Evolutionary conservation across 2,329 filamentous ascomycete genomes (phyloP).

Genomic region (Aspergillus sp.): DNA sequence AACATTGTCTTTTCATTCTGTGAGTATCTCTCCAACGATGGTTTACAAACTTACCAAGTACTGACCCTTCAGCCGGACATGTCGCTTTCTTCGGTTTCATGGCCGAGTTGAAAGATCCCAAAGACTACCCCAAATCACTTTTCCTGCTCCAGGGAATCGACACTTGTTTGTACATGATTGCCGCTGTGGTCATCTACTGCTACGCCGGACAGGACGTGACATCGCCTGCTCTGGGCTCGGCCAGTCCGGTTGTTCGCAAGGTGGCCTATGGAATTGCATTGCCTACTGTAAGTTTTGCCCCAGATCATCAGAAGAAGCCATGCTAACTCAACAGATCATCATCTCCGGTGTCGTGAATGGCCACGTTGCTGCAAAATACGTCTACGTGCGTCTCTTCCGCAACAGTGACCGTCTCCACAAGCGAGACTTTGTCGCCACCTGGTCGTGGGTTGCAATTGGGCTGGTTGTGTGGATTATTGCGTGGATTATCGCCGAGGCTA

Average conservation of each 20-base stretch:
- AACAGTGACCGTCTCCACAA: constrained; percentile 50
- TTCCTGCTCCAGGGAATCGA: constrained; percentile 54
- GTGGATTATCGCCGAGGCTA: constrained; percentile 62
- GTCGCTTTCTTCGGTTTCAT: constrained; percentile 64
- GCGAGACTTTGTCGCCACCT: constrained; percentile 43
- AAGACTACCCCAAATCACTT: constrained; percentile 57
- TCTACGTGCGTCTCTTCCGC: constrained; percentile 59
- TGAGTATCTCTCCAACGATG: constrained; percentile 32
- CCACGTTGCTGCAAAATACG: constrained; percentile 59
- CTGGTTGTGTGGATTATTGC: constrained; percentile 53
- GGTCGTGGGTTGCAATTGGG: constrained; percentile 55
- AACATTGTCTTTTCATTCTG: constrained; percentile 68
- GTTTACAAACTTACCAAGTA: constrained; percentile 46
- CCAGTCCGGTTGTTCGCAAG: constrained; percentile 51
- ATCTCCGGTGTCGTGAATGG: constrained; percentile 65
- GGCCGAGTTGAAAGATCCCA: constrained; percentile 56
- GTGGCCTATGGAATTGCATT: constrained; percentile 62
- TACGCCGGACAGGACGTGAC: constrained; percentile 57
- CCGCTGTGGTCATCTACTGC: constrained; percentile 62
- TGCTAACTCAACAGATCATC: constrained; percentile 45
- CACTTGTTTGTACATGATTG: constrained; percentile 58
- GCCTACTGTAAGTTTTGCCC: constrained; percentile 44
- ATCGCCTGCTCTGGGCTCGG: constrained; percentile 61
- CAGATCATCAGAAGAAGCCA: background rate
- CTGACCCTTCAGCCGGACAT: constrained; percentile 52